phyloP scores from a whole-genome alignment of 768 basidiomycete genomes.

The Tremella fuciformis region DNA sequence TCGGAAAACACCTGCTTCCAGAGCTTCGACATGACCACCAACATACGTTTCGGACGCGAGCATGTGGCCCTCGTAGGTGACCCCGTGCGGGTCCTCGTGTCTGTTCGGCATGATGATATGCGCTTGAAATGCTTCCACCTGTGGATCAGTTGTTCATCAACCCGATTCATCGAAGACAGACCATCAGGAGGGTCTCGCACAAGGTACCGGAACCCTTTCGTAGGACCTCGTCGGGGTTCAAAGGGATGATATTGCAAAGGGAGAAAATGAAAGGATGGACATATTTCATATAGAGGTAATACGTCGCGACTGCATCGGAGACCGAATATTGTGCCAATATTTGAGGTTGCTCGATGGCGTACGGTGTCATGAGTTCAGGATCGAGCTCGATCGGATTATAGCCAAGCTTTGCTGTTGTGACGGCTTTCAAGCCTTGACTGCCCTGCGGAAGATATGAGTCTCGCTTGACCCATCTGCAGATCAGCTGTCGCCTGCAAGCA shows the following conservation, averaged over 20 bases:
- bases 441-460: constrained; percentile 98
- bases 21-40: constrained; percentile 95
- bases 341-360: constrained; percentile 94
- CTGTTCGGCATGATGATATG: constrained; percentile 96
- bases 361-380: constrained; percentile 98
- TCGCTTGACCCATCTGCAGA: constrained; percentile 81
- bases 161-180: constrained; percentile 52
- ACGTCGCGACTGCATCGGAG: constrained; percentile 99
- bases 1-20: constrained; percentile 96
- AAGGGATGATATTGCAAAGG: constrained; percentile 95
- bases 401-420: constrained; percentile 91
- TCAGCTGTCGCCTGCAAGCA: not conserved
- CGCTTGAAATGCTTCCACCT: constrained; percentile 94
- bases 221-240: constrained; percentile 92
- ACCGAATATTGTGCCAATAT: constrained; percentile 94
- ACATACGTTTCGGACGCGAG: constrained; percentile 97
- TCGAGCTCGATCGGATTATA: constrained; percentile 97
- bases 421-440: constrained; percentile 96
- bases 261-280: constrained; percentile 99
- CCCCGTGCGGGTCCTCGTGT: constrained; percentile 86
- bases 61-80: constrained; percentile 94
- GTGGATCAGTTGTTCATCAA: constrained; percentile 6
- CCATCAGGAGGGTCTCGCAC: constrained; percentile 97
- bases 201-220: constrained; percentile 94
- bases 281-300: constrained; percentile 99